A percentile compares a stretch with the other conserved stretches of the same genome.
These are phyloP conservation scores for Alternaria metachromatica DNA, from an alignment of 2,329 filamentous ascomycete genomes.

Conservation along the genomic window DNA sequence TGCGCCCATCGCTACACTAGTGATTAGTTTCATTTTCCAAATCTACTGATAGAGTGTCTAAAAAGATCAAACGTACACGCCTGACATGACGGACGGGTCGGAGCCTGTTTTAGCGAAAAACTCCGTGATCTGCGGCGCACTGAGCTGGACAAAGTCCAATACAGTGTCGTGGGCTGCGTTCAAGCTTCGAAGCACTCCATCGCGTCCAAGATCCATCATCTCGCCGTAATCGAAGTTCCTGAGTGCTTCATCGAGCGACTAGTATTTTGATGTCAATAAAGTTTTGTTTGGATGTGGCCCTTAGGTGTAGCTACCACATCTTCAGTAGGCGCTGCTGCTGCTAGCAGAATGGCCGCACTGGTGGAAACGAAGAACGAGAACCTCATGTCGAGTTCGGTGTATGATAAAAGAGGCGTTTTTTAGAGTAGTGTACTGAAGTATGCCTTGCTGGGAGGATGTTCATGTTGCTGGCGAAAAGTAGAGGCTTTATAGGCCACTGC, in stretches of 20 bases:
- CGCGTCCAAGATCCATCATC: not conserved
- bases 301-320: not conserved
- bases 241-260: not conserved
- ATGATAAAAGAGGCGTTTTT: fast-evolving
- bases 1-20: not conserved
- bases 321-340: not conserved
- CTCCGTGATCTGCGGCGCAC: not conserved
- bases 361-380: not conserved
- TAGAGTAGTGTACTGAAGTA: not conserved
- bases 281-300: too few relatives aligned
- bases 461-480: not conserved
- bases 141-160: not conserved
- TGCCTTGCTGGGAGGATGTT: not conserved
- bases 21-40: too few relatives aligned
- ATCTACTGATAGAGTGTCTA: too few relatives aligned
- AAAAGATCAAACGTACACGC: too few relatives aligned
- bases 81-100: too few relatives aligned
- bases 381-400: not conserved
- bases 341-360: not conserved
- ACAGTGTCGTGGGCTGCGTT: not conserved
- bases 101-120: fast-evolving
- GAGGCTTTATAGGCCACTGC: not conserved
- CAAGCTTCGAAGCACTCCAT: not conserved
- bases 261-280: not conserved
- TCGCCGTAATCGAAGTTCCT: not conserved